Conservation (phyloP, 345 rosid genomes). For the Turnera subulata region DNA sequence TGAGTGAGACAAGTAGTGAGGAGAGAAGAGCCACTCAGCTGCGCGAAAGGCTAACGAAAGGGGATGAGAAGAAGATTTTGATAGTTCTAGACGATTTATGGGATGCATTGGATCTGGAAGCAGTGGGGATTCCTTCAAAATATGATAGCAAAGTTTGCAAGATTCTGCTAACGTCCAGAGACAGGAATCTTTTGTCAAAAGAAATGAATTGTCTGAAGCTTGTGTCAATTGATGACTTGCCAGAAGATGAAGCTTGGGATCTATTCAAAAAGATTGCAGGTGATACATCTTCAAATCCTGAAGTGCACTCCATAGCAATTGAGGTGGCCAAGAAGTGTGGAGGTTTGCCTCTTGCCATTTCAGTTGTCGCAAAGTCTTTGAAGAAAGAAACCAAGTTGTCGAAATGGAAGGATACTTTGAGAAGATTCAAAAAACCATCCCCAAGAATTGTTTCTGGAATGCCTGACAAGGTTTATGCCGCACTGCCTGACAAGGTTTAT, state of each 20-base stretch:
- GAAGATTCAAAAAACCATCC: background rate
- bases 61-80: conserved; percentile 15
- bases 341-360: conserved; percentile 23
- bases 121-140: conserved; percentile 17
- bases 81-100: conserved; percentile 34
- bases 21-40: conserved; percentile 4
- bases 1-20: background rate
- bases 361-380: background rate
- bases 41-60: background rate
- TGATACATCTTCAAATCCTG: background rate
- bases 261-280: conserved; percentile 25
- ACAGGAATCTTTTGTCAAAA: background rate
- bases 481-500: background rate
- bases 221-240: conserved; percentile 6
- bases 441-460: background rate
- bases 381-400: background rate
- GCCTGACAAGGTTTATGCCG: background rate
- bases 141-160: conserved; percentile 23
- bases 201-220: conserved; percentile 8
- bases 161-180: conserved; percentile 25
- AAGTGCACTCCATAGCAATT: background rate
- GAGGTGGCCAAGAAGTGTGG: conserved; percentile 13
- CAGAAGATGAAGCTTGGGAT: conserved; percentile 16
- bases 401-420: conserved; percentile 16
- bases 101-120: conserved; percentile 17